Base-by-base conservation (phyloP, 1,284 basidiomycete species). In the Melampsora larici-populina region DNA sequence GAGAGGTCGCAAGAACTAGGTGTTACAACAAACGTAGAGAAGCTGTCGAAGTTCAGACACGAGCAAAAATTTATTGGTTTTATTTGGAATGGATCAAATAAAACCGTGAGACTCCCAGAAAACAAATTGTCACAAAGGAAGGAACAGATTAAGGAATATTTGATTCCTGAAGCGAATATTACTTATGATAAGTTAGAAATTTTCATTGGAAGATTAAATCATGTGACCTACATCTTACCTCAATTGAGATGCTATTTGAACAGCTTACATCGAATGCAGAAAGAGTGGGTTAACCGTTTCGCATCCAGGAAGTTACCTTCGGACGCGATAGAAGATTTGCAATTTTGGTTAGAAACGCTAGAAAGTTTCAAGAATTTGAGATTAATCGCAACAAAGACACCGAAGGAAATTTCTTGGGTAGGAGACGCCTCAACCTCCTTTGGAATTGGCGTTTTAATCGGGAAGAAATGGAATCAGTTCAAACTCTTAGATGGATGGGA, bases 351-450 rank as follows among this genome's bases (percentile, higher is more conserved):
- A 36, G 46, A 8, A 2, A 29, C 26, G 7, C 31, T 70, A 36
- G n/a, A 49, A 1, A 17, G 13, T 70, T 70, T 49, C 46, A 70
- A n/a, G 18, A 46, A 51, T 18, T 48, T 46, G 51, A 70, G 46
- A 29, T n/a, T 70, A n/a, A 70, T 51, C 3, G 11, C 48, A 49
- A 11, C 48, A 11, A 11, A 11, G 21, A 21, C 11, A 49, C 48
- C 48, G 21, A 9, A 24, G 4, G 49, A 70, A 21, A 9, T 49
- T 18, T 40, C 21, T 3, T 70, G 68, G 68, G 29, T 70, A 5
- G 68, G 68, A 31, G 68, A 70, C 26, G n/a, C 29, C 21, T 58
- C 55, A 1, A 71, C 51, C 17, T 71, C 69, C 17, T 71, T 33
- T 33, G 55, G 69, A 5, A 60, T 71, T 2, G 51, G 1, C n/a